Conservation (phyloP, 192 early-diverging fungal genomes). For the Haplosporangium gracile region DNA sequence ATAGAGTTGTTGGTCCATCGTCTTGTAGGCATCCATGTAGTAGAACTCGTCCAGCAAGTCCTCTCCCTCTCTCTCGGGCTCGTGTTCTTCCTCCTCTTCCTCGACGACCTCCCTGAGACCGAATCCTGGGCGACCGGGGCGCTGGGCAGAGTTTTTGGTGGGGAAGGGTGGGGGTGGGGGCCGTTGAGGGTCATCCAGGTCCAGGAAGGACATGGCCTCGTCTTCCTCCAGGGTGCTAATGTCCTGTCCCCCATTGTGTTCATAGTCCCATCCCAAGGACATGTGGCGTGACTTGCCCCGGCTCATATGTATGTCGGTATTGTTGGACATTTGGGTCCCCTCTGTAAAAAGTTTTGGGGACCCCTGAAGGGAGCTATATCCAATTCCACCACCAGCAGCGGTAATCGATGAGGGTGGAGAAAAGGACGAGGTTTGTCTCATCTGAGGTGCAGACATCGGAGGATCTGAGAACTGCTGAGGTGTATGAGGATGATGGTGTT, state of each 20-base stretch:
- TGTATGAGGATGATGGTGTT: neutral
- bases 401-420: neutral
- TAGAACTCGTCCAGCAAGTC: slow-evolving; percentile 45
- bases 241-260: neutral
- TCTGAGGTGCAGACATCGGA: neutral
- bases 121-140: neutral
- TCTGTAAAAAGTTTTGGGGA: slow-evolving; percentile 11
- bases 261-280: neutral
- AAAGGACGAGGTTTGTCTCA: neutral
- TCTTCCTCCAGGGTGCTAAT: slow-evolving; percentile 16
- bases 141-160: neutral
- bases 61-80: slow-evolving; percentile 38
- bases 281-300: neutral
- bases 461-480: neutral
- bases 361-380: neutral
- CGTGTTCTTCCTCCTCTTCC: slow-evolving; percentile 20
- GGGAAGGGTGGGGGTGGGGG: neutral
- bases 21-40: slow-evolving; percentile 51
- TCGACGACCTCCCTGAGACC: neutral
- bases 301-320: neutral
- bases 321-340: neutral
- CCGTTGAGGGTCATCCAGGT: slow-evolving; percentile 11
- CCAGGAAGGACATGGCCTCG: slow-evolving; percentile 29
- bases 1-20: slow-evolving; percentile 50
- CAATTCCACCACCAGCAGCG: neutral